Base-by-base conservation (phyloP, 1,139 yeast species). In the Barnettozyma hawaiiensis region DNA sequence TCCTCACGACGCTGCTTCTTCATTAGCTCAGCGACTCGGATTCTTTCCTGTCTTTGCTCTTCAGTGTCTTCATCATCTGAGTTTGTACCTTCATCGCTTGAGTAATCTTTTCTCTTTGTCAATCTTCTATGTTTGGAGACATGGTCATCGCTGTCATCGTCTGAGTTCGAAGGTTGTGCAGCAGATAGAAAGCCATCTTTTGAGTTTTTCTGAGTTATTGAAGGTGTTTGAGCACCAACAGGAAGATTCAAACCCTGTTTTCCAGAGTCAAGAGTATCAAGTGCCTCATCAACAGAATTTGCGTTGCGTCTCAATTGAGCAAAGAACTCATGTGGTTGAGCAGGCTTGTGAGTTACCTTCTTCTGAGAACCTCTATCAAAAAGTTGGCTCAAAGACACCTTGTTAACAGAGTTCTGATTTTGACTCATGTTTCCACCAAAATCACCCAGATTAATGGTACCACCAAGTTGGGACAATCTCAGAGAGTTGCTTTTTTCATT, bases 401-500 rank as follows among this genome's bases (percentile, higher is more conserved):
- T 47, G 3, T 43, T 43, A 9, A 46, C 37, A 14, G 46, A 24
- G 38, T 34, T 43, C 21, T 45, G 50, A 9, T 49, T 54, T 26
- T 43, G 56, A 5, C 44, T 43, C 9, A 62, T 37, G 44, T 62
- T 63, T 35, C 60, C 57, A 11, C 66, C 67, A 48, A 61, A 63
- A 15, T 55, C 56, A 5, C 69, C 68, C 11, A 63, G 41, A 35
- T 64, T 37, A 10, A 51, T 26, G 4, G n/a, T 44, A 31, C 54
- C 57, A 12, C 33, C 35, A 14, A 37, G 20, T 10, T 35, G 42
- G 8, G 29, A 29, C 7, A 38, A 41, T 9, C 24, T 20, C 12
- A 32, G 6, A 3, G 21, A 12, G 10, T 16, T 31, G 11, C 18
- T 32, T 15, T 20, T 18, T 20, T 16, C 32, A 7, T 15, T 29